Evolutionary conservation across 306 rosid species (phyloP).

Genomic region (Dryas alaskensis): DNA sequence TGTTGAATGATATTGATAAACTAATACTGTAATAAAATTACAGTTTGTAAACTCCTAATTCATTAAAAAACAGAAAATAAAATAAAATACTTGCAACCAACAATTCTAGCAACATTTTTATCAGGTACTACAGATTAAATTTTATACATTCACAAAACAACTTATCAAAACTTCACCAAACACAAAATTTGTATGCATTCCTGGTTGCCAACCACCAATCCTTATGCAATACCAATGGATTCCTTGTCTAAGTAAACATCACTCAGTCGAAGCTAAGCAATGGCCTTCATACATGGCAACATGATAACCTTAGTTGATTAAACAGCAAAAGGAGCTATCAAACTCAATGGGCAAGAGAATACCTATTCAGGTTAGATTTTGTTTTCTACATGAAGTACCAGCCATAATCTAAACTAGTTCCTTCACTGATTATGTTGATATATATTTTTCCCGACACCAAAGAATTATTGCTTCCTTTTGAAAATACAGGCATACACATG

Average conservation of each 20-base stretch:
- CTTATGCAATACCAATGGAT: neutral
- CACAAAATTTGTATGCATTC: neutral
- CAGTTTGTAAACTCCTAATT: conserved; percentile 5
- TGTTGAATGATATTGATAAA: neutral
- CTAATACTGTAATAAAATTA: neutral
- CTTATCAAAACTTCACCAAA: neutral
- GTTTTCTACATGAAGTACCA: neutral
- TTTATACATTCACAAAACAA: neutral
- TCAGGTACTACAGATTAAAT: neutral
- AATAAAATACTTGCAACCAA: neutral
- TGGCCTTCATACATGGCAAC: neutral
- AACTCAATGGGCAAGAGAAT: neutral
- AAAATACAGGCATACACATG: neutral
- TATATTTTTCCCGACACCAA: neutral
- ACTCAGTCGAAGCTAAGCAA: neutral
- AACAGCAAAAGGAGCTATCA: neutral
- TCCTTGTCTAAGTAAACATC: neutral
- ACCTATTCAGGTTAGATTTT: neutral
- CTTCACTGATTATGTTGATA: neutral
- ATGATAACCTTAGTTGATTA: neutral
- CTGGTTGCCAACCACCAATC: neutral
- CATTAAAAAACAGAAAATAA: neutral
- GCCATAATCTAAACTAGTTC: neutral
- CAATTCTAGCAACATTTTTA: neutral
- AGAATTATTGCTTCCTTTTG: neutral